Evolutionary conservation across 306 rosid genomes (phyloP).

Genomic region (Mimosa bimucronata): DNA sequence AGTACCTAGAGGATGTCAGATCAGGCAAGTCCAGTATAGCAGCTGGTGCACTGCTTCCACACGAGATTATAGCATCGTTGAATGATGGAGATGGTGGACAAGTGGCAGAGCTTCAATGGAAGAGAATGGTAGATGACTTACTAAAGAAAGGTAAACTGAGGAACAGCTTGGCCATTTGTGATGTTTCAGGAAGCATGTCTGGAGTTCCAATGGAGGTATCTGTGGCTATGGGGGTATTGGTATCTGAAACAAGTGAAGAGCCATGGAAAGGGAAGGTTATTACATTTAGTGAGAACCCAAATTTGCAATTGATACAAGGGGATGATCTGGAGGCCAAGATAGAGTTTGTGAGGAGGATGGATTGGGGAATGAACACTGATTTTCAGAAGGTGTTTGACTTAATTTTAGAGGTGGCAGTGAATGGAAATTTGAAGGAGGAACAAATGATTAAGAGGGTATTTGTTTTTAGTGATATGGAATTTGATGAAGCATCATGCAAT

Average conservation of each 20-base stretch:
- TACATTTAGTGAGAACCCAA: slow-evolving; percentile 53
- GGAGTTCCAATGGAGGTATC: slow-evolving; percentile 68
- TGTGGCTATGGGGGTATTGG: slow-evolving; percentile 53
- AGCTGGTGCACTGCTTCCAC: slow-evolving; percentile 71
- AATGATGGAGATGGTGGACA: slow-evolving; percentile 37
- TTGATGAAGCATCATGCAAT: slow-evolving; percentile 49
- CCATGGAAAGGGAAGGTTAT: slow-evolving; percentile 76
- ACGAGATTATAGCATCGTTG: slow-evolving; percentile 44
- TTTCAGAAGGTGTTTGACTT: slow-evolving; percentile 71
- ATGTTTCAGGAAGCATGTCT: slow-evolving; percentile 57
- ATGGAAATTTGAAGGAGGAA: slow-evolving; percentile 55
- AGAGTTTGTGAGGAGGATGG: slow-evolving; percentile 46
- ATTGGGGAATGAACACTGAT: slow-evolving; percentile 52
- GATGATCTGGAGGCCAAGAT: slow-evolving; percentile 45
- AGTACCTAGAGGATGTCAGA: slow-evolving; percentile 53
- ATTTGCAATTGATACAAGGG: slow-evolving; percentile 62
- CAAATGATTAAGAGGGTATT: slow-evolving; percentile 68
- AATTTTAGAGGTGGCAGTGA: slow-evolving; percentile 59
- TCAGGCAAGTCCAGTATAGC: slow-evolving; percentile 45
- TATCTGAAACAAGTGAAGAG: slow-evolving; percentile 62
- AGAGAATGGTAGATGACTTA: slow-evolving; percentile 65
- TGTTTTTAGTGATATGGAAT: slow-evolving; percentile 83
- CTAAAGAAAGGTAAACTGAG: slow-evolving; percentile 52
- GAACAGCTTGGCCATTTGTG: slow-evolving; percentile 32
- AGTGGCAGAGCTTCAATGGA: slow-evolving; percentile 79